Evolutionary conservation across 305 asterid species (phyloP).

Genomic region (Fraxinus sp.): DNA sequence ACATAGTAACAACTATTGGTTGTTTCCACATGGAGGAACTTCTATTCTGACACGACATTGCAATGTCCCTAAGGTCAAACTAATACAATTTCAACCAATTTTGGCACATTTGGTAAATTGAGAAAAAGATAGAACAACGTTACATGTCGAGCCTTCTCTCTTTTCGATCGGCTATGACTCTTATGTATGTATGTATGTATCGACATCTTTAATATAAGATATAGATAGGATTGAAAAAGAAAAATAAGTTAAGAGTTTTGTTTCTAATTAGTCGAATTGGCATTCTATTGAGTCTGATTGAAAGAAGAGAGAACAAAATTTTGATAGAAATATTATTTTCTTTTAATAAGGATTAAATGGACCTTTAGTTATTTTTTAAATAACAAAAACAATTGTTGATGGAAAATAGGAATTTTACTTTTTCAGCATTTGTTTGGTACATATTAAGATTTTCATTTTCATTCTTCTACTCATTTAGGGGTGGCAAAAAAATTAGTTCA

Average conservation of each 20-base stretch:
- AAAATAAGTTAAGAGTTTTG: too few species aligned
- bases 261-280: too few species aligned
- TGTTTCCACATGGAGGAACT: slow-evolving; percentile 17
- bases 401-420: too few species aligned
- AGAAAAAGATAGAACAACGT: neutral
- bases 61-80: slow-evolving; percentile 17
- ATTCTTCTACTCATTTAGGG: too few species aligned
- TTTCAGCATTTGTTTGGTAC: too few species aligned
- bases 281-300: neutral
- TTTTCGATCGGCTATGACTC: neutral
- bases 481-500: too few species aligned
- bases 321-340: too few species aligned
- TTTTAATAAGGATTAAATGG: too few species aligned
- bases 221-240: neutral
- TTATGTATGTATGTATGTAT: neutral
- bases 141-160: neutral
- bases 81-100: neutral
- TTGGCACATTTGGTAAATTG: neutral
- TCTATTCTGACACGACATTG: slow-evolving; percentile 24
- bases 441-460: too few species aligned
- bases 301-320: too few species aligned
- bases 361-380: too few species aligned
- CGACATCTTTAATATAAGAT: neutral
- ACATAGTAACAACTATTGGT: slow-evolving; percentile 33
- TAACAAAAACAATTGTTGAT: too few species aligned